Percentiles rank a stretch among this genome's conserved stretches.
These are phyloP conservation scores for Boletus semigastroideus DNA, from an alignment of 1,284 basidiomycete species.

Conservation along the genomic window DNA sequence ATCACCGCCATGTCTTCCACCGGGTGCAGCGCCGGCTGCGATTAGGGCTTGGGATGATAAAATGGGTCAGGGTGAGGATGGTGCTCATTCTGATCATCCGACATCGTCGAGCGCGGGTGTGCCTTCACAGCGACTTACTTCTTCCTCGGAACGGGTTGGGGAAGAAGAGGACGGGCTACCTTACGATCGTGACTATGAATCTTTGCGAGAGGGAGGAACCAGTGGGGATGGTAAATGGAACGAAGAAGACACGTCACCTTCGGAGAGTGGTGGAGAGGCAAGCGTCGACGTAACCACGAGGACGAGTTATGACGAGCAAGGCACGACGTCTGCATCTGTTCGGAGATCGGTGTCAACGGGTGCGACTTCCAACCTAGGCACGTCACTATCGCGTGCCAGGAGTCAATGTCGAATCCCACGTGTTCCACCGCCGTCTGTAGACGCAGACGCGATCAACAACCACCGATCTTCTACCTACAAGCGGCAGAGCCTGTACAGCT, in stretches of 20 bases:
- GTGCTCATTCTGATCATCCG: conserved; percentile 38
- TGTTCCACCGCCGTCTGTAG: conserved; percentile 29
- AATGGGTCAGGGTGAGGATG: conserved; percentile 29
- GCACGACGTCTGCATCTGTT: neutral
- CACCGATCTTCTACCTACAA: conserved; percentile 1
- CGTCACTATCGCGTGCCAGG: conserved; percentile 14
- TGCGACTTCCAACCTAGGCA: neutral
- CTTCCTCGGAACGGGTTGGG: conserved; percentile 36
- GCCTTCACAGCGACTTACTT: conserved; percentile 36
- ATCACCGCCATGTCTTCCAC: conserved; percentile 32
- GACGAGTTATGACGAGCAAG: conserved; percentile 3
- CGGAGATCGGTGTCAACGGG: conserved; percentile 16
- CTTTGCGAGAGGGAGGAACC: conserved; percentile 6
- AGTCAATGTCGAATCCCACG: conserved; percentile 30
- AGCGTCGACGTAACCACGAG: neutral
- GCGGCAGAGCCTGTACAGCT: neutral
- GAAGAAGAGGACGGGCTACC: conserved; percentile 28
- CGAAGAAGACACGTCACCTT: conserved; percentile 11
- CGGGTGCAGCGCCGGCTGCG: conserved; percentile 37
- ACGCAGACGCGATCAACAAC: conserved; percentile 9
- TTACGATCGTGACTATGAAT: conserved; percentile 23
- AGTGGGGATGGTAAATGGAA: conserved; percentile 14
- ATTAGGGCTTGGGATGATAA: conserved; percentile 34
- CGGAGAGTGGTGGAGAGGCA: conserved; percentile 11
- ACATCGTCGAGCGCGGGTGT: conserved; percentile 33